Evolutionary conservation across 169 alveolate species (phyloP), one percentile per base, ranked within the genome.

Genomic region (Plasmodium gonderi): DNA sequence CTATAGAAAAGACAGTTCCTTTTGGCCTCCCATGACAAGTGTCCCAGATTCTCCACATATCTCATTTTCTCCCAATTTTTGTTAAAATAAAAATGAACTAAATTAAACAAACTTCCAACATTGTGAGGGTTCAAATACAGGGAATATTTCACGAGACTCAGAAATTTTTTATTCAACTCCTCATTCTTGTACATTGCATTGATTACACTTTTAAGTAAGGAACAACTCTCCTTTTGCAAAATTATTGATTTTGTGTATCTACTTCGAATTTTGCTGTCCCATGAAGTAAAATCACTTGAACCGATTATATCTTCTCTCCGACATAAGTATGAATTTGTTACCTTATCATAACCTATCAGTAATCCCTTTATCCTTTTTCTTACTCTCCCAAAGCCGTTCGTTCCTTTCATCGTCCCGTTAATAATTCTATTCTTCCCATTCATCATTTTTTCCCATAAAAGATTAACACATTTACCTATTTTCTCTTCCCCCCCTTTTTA

Each of bases 121-220:
- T 89, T 89, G 60, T 68, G 23, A 23, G 93, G 90, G 38, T 89
- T 89, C 6, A n/a, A 44, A 9, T 17, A 26, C 12, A 89, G 33
- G 12, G 93, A 89, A 5, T 36, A n/a, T 67, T 89, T 89, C 26
- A 89, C 33, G 33, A n/a, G 29, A 23, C 7, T 20, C 44, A 76
- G 47, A 83, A 68, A 83, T 1, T n/a, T 7, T 65, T 47, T 12
- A 12, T 75, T 42, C 60, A 6, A 36, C 36, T 60, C 31, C 8
- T 38, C 45, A n/a, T 17, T 31, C n/a, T n/a, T 33, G n/a, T 51
- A 1, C 12, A 26, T 42, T 14, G 47, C 5, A 14, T 89, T 76
- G 29, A 40, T 89, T 14, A 89, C 17, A 1, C 47, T 29, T 47
- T 60, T 72, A 26, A 89, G 49, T 4, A 89, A 47, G 31, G 31